phyloP scores from a whole-genome alignment of 2,329 filamentous ascomycete species.

The Elsinoe fawcettii region DNA sequence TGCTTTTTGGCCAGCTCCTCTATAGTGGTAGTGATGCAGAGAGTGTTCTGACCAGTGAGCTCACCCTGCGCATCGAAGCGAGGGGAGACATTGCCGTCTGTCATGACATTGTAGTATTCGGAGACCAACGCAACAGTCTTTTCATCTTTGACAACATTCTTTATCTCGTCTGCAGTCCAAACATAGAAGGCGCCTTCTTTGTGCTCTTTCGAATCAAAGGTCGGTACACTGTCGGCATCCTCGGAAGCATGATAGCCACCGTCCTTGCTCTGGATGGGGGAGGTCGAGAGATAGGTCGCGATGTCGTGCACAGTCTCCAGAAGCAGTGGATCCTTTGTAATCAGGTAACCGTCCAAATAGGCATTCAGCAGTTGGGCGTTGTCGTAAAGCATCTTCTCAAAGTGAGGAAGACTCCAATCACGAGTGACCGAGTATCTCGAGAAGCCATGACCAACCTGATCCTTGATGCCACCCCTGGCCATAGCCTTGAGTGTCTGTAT shows the following conservation, averaged over 20 bases:
- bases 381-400: slow-evolving; percentile 94
- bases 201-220: slow-evolving; percentile 68
- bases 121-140: slow-evolving; percentile 67
- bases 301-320: slow-evolving; percentile 73
- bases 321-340: slow-evolving; percentile 61
- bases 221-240: slow-evolving; percentile 76
- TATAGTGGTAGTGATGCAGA: slow-evolving; percentile 62
- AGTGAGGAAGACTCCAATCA: slow-evolving; percentile 91
- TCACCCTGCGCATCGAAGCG: slow-evolving; percentile 86
- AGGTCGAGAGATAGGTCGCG: slow-evolving; percentile 72
- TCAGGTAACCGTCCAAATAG: slow-evolving; percentile 78
- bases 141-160: slow-evolving; percentile 60
- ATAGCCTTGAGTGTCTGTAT: slow-evolving; percentile 73
- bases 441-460: slow-evolving; percentile 71
- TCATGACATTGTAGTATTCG: slow-evolving; percentile 73
- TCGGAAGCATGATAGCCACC: slow-evolving; percentile 85
- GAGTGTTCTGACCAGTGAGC: slow-evolving; percentile 86
- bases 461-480: slow-evolving; percentile 62
- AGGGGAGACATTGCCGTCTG: slow-evolving; percentile 77
- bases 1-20: slow-evolving; percentile 67
- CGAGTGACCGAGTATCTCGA: slow-evolving; percentile 80
- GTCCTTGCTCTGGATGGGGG: slow-evolving; percentile 56
- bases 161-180: slow-evolving; percentile 81
- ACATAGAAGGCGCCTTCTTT: slow-evolving; percentile 90
- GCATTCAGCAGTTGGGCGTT: slow-evolving; percentile 77